These are phyloP conservation scores for Fusarium udum DNA, from an alignment of 2,329 filamentous ascomycete species.

Conservation along the genomic window DNA sequence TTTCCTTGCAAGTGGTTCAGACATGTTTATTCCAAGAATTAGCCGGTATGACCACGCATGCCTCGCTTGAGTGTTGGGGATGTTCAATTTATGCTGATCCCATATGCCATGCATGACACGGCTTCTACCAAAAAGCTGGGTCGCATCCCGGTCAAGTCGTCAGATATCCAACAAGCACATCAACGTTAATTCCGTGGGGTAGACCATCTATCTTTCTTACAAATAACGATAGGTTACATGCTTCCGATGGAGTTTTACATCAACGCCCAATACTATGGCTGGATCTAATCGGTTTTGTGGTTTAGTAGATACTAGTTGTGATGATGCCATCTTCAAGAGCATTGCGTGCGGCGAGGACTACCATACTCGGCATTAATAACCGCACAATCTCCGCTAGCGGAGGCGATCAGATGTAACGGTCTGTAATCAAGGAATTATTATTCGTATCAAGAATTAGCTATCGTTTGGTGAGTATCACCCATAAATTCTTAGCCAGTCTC, in stretches of 20 bases:
- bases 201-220: neutral
- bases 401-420: neutral
- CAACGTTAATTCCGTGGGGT: neutral
- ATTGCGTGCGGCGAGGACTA: neutral
- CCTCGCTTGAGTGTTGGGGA: accelerated
- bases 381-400: neutral
- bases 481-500: neutral
- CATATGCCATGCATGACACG: accelerated
- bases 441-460: neutral
- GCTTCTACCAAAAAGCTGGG: neutral
- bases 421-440: neutral
- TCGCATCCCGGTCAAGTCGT: neutral
- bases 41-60: neutral
- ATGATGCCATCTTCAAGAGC: neutral
- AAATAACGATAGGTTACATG: neutral
- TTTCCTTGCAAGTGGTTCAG: neutral
- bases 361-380: neutral
- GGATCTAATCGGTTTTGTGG: neutral
- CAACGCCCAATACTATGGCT: neutral
- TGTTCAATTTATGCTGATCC: neutral
- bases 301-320: neutral
- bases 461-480: too few species aligned
- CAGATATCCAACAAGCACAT: neutral
- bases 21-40: neutral
- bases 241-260: neutral